Percentiles rank a stretch among this genome's conserved stretches.
These are phyloP conservation scores for Thelonectria olida DNA, from an alignment of 2,329 filamentous ascomycete genomes.

Conservation along the genomic window DNA sequence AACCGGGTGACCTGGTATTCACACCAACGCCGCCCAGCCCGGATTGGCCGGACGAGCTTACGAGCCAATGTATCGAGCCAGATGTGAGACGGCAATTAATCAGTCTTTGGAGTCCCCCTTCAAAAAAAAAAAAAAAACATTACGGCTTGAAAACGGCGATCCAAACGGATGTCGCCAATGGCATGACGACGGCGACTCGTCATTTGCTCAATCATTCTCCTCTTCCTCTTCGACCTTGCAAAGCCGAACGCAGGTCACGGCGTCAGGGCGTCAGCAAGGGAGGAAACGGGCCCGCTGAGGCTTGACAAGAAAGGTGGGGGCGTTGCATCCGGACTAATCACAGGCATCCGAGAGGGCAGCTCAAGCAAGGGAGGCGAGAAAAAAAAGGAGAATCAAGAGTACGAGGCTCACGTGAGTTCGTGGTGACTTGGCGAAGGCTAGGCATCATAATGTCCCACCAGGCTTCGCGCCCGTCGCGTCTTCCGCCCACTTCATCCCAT, in stretches of 20 bases:
- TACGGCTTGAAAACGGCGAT: slow-evolving; percentile 8
- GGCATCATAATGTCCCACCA: slow-evolving; percentile 45
- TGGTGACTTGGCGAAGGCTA: slow-evolving; percentile 50
- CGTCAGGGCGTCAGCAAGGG: slow-evolving; percentile 10
- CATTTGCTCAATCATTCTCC: slow-evolving; percentile 10
- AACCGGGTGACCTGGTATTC: slow-evolving; percentile 30
- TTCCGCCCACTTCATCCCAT: slow-evolving; percentile 51
- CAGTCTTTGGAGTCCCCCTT: neutral
- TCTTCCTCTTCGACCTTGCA: neutral
- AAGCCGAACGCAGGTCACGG: neutral
- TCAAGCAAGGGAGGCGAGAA: neutral
- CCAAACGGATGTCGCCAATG: neutral
- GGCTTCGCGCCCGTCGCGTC: slow-evolving; percentile 55
- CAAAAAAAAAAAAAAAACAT: neutral
- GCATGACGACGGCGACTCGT: slow-evolving; percentile 13
- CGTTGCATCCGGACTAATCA: neutral
- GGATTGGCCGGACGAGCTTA: too few relatives aligned
- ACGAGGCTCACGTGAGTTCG: slow-evolving; percentile 55
- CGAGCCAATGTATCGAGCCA: neutral
- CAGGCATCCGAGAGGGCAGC: neutral
- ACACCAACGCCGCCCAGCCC: neutral
- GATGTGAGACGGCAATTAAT: neutral
- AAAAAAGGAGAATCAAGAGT: slow-evolving; percentile 1
- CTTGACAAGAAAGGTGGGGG: slow-evolving; percentile 4
- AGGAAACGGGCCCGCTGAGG: neutral